Evolutionary conservation across 495 filamentous ascomycete genomes (phyloP), one percentile per base, ranked within the genome.

Genomic region (Penicillium paradoxum): DNA sequence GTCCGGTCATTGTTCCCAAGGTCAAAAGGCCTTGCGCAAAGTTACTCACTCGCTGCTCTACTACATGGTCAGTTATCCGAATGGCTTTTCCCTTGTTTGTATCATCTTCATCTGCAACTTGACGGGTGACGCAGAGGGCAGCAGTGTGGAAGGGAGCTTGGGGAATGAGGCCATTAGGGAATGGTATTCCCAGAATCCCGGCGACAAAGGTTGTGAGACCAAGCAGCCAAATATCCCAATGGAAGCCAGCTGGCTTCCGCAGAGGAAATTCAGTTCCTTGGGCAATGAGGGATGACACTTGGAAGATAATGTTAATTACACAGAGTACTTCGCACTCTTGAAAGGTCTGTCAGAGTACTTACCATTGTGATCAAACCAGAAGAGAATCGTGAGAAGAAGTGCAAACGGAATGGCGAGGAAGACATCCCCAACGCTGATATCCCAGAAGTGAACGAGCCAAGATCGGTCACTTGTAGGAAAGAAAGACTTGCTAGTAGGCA

Each of bases 81-180:
- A 80, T 71, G 45, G 80, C 74, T 60, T 86, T 83, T 53, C 82
- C 79, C 57, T 87, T 86, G 49, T 79, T 71, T 24, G 74, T 77
- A 57, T 78, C 73, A 56, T 83, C 79, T 43, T 74, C 64, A 59
- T 84, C 80, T 4, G 78, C 61, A n/a, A 84, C 74, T 38, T 82
- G 75, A 30, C 78, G 77, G 4, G 84, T 88, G 42, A 90, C 87
- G 65, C 87, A 91, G 36, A 95, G 83, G 2, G 87, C 82, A 19
- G 83, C 81, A 7, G 92, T 97, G 70, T 96, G 91, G 73, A 96
- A 95, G 3, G 92, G 92, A 0, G 91, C 92, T 70, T 97, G 92
- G 0, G 89, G 89, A 59, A 93, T 90, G 21, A 97, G 84, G 5
- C 92, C 92, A 63, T 96, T 96, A 24, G 91, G 92, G 56, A 91